Evolutionary conservation across 129 eudicot genomes (phyloP), one percentile per base, ranked within the genome.

Genomic region (Oenanthe sinensis): DNA sequence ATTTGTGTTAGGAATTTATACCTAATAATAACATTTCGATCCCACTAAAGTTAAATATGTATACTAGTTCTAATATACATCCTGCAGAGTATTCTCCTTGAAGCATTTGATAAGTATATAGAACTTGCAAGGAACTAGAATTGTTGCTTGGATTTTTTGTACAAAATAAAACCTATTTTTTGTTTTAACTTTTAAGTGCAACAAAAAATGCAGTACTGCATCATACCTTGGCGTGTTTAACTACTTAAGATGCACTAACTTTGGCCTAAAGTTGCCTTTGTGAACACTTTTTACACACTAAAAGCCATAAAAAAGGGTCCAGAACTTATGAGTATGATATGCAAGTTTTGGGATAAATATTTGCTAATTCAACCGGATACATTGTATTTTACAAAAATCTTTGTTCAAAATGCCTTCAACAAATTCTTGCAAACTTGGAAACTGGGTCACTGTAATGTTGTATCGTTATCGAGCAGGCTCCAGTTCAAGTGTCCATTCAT

Each of bases 151-250:
- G 4, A 17, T 73, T 73, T 73, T 20, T 3, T 45, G 77, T 14
- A n/a, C 45, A 44, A 28, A 24, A 42, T 73, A 45, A 43, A 15
- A 13, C 16, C 49, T 11, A 4, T 6, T 16, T 19, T 7, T 24
- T 74, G 8, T 26, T n/a, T n/a, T n/a, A n/a, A n/a, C n/a, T n/a
- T 13, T 2, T 1, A 22, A 11, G 0, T 70, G 44, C 45, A 37
- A 33, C 14, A 48, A 28, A 47, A 71, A 24, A 47, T 43, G 30
- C 37, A 20, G 17, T 15, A 43, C 76, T 1, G 30, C 77, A 46
- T 74, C 79, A 75, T 75, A 9, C 48, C 79, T 75, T 75, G 68
- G 47, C 79, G 79, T 75, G 77, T 74, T 74, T 74, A 74, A 74
- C 30, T 8, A 74, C 77, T 13, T n/a, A 37, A 5, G 17, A 44